phyloP scores from a whole-genome alignment of 331 rosid genomes.

The Cydonia oblonga region DNA sequence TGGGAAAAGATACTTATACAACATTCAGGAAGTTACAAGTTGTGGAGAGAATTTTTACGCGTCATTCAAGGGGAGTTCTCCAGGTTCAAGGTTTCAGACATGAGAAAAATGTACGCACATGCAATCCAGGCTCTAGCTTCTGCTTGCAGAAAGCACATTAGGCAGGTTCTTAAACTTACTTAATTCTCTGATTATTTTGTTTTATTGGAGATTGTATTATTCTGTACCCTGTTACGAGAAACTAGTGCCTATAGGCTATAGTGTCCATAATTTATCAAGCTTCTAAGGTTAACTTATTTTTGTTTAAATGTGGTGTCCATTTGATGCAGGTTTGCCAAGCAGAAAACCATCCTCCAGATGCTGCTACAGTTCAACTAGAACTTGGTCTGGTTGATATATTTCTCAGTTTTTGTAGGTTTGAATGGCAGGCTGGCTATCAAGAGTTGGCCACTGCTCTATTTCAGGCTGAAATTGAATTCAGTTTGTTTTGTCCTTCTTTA shows the following conservation, averaged over 20 bases:
- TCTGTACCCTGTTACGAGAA: not conserved
- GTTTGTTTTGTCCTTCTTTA: slow-evolving; percentile 84
- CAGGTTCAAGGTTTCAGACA: slow-evolving; percentile 80
- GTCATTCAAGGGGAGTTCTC: slow-evolving; percentile 86
- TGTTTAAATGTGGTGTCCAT: not conserved
- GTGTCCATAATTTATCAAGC: not conserved
- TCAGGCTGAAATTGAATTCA: slow-evolving; percentile 92
- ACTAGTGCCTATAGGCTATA: too few relatives aligned
- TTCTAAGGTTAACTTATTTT: not conserved
- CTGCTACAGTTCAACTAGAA: slow-evolving; percentile 57
- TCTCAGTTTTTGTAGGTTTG: slow-evolving; percentile 77
- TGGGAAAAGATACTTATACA: slow-evolving; percentile 83
- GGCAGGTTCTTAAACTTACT: slow-evolving; percentile 82
- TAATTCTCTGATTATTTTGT: not conserved
- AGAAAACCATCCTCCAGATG: slow-evolving; percentile 35
- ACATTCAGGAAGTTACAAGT: slow-evolving; percentile 57
- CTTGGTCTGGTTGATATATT: slow-evolving; percentile 88
- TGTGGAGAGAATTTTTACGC: slow-evolving; percentile 83
- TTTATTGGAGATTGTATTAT: not conserved
- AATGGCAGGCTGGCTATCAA: slow-evolving; percentile 97
- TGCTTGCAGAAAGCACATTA: slow-evolving; percentile 71
- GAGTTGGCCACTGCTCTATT: too few relatives aligned
- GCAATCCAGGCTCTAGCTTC: slow-evolving; percentile 90
- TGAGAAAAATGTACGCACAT: slow-evolving; percentile 77
- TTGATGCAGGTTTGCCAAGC: slow-evolving; percentile 42